Percentiles rank a stretch among this genome's conserved stretches.
Evolutionary conservation across 352 stramenopile genomes (phyloP).

Genomic region (Phytophthora idaei): DNA sequence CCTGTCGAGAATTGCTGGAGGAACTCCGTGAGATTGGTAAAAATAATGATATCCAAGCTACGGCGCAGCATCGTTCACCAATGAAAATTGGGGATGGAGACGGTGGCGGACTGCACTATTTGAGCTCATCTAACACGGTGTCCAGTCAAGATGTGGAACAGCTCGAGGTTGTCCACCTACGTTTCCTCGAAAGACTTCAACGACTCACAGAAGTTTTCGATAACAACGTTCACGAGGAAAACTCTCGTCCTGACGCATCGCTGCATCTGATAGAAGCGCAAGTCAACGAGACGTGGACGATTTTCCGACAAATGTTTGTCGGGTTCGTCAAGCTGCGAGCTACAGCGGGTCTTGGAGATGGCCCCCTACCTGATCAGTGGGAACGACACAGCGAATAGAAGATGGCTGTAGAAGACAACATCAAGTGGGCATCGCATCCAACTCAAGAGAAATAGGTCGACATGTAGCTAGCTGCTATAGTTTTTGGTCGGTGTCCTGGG

Average conservation of each 20-base stretch:
- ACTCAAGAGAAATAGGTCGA: too few species aligned
- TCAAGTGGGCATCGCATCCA: too few species aligned
- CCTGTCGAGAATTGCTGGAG: slow-evolving; percentile 52
- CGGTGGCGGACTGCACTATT: slow-evolving; percentile 45
- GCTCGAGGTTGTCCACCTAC: slow-evolving; percentile 53
- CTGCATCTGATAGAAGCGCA: slow-evolving; percentile 22
- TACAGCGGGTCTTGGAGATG: slow-evolving; percentile 51
- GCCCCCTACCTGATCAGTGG: slow-evolving; percentile 71
- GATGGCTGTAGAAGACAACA: too few species aligned
- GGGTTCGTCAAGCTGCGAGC: slow-evolving; percentile 63
- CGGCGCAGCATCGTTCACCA: slow-evolving; percentile 37
- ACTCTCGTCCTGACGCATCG: slow-evolving; percentile 19
- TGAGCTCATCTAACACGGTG: slow-evolving; percentile 52
- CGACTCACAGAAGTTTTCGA: slow-evolving; percentile 46
- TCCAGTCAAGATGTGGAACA: slow-evolving; percentile 78
- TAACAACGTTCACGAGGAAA: not conserved
- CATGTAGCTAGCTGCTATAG: too few species aligned
- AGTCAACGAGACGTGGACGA: slow-evolving; percentile 77
- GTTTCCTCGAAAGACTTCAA: slow-evolving; percentile 64
- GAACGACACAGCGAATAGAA: slow-evolving; percentile 7
- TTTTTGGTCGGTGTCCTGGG: too few species aligned
- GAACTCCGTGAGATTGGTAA: slow-evolving; percentile 62
- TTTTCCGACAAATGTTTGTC: slow-evolving; percentile 73
- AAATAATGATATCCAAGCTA: slow-evolving; percentile 69
- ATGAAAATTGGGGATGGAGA: not conserved